Conservation (phyloP, 2,329 filamentous ascomycete species). For the Pseudofabraea citricarpa region DNA sequence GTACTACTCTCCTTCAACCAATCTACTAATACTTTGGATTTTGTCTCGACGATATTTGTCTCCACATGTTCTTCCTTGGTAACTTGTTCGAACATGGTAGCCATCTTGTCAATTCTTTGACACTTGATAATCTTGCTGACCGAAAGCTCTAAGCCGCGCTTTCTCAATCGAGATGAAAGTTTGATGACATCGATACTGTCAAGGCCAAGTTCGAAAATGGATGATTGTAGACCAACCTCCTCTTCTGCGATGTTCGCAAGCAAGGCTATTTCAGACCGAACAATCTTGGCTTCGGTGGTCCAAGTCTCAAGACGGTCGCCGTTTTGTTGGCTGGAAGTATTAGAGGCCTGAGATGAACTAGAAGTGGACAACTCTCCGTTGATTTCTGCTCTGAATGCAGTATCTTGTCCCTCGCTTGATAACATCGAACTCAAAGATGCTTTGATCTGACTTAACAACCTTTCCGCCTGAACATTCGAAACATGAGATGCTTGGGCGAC, state of each 20-base stretch:
- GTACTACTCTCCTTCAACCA: constrained; percentile 32
- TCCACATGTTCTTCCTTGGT: background rate
- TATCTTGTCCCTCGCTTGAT: constrained; percentile 10
- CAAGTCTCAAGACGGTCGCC: too few relatives aligned
- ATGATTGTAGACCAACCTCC: constrained; percentile 51
- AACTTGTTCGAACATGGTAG: constrained; percentile 10
- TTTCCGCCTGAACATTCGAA: constrained; percentile 27
- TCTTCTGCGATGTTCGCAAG: constrained; percentile 50
- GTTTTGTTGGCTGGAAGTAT: constrained; percentile 39
- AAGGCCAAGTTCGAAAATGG: constrained; percentile 76
- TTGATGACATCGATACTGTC: constrained; percentile 93
- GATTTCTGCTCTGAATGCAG: background rate
- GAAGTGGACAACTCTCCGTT: background rate
- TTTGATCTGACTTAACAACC: constrained; percentile 39
- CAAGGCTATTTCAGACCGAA: constrained; percentile 59
- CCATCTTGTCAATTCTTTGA: constrained; percentile 62
- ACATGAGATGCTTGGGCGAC: constrained; percentile 48
- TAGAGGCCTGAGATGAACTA: background rate
- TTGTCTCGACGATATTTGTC: constrained; percentile 16
- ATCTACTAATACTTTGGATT: constrained; percentile 30
- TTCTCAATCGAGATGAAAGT: constrained; percentile 66
- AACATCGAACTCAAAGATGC: constrained; percentile 14
- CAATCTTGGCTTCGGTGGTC: constrained; percentile 43
- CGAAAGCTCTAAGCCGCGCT: constrained; percentile 52
- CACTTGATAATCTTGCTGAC: constrained; percentile 75